A percentile compares a stretch with the other conserved stretches of the same genome.
These are phyloP conservation scores for Schrenkiella parvula DNA, from an alignment of 345 rosid genomes.

Conservation along the genomic window DNA sequence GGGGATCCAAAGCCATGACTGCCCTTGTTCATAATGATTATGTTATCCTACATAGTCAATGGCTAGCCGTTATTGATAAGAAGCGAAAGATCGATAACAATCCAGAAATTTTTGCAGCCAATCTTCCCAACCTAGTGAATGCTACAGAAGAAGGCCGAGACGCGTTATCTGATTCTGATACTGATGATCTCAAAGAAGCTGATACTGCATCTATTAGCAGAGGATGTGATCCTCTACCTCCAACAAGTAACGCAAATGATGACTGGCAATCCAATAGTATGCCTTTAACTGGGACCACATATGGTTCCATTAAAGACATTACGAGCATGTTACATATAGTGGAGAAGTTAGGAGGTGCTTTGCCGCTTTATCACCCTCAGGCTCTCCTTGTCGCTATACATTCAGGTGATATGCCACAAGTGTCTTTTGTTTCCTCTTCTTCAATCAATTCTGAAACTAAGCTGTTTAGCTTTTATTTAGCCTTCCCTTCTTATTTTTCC, in stretches of 20 bases:
- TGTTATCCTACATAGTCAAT: slow-evolving; percentile 54
- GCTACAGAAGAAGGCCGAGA: slow-evolving; percentile 20
- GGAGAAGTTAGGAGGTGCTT: slow-evolving; percentile 50
- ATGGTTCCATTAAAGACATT: slow-evolving; percentile 33
- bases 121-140: slow-evolving; percentile 24
- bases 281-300: slow-evolving; percentile 31
- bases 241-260: slow-evolving; percentile 24
- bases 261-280: slow-evolving; percentile 29
- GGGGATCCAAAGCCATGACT: slow-evolving; percentile 59
- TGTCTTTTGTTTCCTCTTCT: background rate
- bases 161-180: slow-evolving; percentile 38
- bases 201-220: slow-evolving; percentile 20
- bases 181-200: slow-evolving; percentile 22
- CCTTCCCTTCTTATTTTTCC: slow-evolving; percentile 34
- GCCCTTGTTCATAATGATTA: slow-evolving; percentile 57
- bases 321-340: slow-evolving; percentile 55
- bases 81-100: slow-evolving; percentile 24
- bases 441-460: slow-evolving; percentile 20
- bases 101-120: slow-evolving; percentile 22
- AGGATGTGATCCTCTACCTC: slow-evolving; percentile 25
- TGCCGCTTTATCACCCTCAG: slow-evolving; percentile 75
- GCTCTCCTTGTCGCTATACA: slow-evolving; percentile 64
- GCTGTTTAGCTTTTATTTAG: slow-evolving; percentile 34
- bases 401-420: slow-evolving; percentile 54
- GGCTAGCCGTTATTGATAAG: slow-evolving; percentile 45